Conservation (phyloP, 2,329 filamentous ascomycete genomes). For the Colletotrichum neosansevieriae region DNA sequence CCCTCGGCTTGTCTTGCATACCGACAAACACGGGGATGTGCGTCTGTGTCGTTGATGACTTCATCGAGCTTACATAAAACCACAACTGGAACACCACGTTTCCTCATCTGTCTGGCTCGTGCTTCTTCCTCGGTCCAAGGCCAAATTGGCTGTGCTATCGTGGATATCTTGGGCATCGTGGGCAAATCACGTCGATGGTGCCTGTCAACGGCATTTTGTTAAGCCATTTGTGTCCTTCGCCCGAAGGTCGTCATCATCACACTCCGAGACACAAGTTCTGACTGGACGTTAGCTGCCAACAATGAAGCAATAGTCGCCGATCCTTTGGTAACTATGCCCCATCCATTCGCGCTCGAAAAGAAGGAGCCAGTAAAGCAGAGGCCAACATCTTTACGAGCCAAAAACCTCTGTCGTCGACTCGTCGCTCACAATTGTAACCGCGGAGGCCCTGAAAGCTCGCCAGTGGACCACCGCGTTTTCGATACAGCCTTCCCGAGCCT, state of each 20-base stretch:
- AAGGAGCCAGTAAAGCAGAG: conserved; percentile 7
- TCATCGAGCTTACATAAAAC: neutral
- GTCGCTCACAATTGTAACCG: conserved; percentile 26
- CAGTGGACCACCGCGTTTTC: conserved; percentile 32
- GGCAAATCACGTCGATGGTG: conserved; percentile 5
- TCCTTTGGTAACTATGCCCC: neutral
- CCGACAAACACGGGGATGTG: neutral
- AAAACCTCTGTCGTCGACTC: neutral
- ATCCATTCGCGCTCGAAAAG: conserved; percentile 10
- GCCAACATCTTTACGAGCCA: neutral
- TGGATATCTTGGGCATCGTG: neutral
- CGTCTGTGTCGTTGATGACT: conserved; percentile 1
- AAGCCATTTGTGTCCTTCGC: neutral
- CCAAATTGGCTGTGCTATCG: conserved; percentile 9
- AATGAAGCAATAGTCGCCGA: conserved; percentile 3
- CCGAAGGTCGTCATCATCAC: neutral
- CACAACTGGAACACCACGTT: neutral
- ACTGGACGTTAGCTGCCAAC: conserved; percentile 11
- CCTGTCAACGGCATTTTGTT: neutral
- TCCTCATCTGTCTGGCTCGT: neutral
- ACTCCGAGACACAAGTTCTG: neutral
- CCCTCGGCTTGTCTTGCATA: neutral
- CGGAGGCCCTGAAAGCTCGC: neutral
- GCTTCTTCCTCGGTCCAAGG: conserved; percentile 9
- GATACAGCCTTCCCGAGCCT: conserved; percentile 22